phyloP scores from a whole-genome alignment of 805 yeast species.

The Kuraishia capsulata region DNA sequence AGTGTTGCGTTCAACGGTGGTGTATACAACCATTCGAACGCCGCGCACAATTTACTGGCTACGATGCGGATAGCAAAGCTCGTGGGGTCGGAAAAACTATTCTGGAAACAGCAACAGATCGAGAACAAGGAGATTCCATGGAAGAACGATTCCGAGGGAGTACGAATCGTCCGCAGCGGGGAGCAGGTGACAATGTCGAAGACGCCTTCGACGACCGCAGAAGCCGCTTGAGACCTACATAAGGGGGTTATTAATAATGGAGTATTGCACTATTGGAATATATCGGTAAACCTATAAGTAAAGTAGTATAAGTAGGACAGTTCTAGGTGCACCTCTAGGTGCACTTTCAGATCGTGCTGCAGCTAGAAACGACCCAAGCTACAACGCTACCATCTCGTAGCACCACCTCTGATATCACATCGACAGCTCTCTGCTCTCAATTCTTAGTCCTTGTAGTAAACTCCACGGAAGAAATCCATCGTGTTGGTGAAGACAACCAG shows the following conservation, averaged over 20 bases:
- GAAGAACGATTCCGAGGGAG: conserved; percentile 44
- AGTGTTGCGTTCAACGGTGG: conserved; percentile 81
- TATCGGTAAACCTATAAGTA: background rate
- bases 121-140: conserved; percentile 58
- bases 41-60: conserved; percentile 77
- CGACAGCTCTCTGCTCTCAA: too few species aligned
- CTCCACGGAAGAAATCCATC: conserved; percentile 86
- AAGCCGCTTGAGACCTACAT: conserved; percentile 48
- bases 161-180: conserved; percentile 49
- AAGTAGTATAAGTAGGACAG: background rate
- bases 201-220: conserved; percentile 43
- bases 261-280: background rate
- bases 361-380: too few species aligned
- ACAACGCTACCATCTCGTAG: too few species aligned
- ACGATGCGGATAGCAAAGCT: conserved; percentile 87
- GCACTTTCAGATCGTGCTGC: too few species aligned
- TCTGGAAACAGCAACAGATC: conserved; percentile 66
- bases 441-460: conserved; percentile 24
- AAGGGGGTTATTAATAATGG: too few species aligned
- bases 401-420: too few species aligned
- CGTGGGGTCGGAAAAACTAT: conserved; percentile 72
- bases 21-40: conserved; percentile 77
- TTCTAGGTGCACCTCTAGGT: background rate
- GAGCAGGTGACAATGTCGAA: conserved; percentile 43
- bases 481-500: conserved; percentile 93